A percentile compares a stretch with the other conserved stretches of the same genome.
These are phyloP conservation scores for Dothistroma pini DNA, from an alignment of 2,329 filamentous ascomycete genomes.

Conservation along the genomic window DNA sequence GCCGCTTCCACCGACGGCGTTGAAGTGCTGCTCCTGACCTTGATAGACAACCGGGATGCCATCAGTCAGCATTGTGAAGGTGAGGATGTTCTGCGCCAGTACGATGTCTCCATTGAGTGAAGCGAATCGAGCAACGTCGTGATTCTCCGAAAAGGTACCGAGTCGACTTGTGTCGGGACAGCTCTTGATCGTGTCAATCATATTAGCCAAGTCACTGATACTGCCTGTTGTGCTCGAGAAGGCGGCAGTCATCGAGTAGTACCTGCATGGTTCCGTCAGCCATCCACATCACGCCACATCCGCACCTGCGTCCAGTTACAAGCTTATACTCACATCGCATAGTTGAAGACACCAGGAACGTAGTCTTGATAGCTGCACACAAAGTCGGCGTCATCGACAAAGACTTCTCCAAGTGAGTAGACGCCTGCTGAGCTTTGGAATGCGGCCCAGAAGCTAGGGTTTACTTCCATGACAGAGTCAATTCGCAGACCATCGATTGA, in stretches of 20 bases:
- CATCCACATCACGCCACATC: not conserved
- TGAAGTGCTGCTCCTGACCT: constrained; percentile 61
- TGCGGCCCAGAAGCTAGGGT: constrained; percentile 40
- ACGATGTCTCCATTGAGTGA: constrained; percentile 51
- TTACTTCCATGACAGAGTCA: constrained; percentile 48
- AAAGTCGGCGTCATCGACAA: constrained; percentile 36
- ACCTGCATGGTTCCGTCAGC: constrained; percentile 26
- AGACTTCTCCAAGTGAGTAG: constrained; percentile 48
- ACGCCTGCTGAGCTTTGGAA: constrained; percentile 38
- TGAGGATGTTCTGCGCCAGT: constrained; percentile 58
- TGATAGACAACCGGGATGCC: constrained; percentile 65
- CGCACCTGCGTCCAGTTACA: not conserved
- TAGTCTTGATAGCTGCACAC: constrained; percentile 44
- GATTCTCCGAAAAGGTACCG: constrained; percentile 40
- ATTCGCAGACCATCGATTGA: constrained; percentile 55
- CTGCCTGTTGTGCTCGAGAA: constrained; percentile 37
- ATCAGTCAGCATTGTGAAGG: constrained; percentile 58
- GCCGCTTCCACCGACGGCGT: constrained; percentile 26
- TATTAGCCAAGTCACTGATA: constrained; percentile 38
- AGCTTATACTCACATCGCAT: constrained; percentile 36
- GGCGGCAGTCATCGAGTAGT: constrained; percentile 37
- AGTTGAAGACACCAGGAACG: constrained; percentile 47
- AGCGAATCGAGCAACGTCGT: constrained; percentile 41
- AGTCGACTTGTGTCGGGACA: constrained; percentile 40
- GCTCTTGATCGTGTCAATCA: constrained; percentile 32